phyloP scores from a whole-genome alignment of 768 basidiomycete genomes.

The Plicaturopsis crispa region DNA sequence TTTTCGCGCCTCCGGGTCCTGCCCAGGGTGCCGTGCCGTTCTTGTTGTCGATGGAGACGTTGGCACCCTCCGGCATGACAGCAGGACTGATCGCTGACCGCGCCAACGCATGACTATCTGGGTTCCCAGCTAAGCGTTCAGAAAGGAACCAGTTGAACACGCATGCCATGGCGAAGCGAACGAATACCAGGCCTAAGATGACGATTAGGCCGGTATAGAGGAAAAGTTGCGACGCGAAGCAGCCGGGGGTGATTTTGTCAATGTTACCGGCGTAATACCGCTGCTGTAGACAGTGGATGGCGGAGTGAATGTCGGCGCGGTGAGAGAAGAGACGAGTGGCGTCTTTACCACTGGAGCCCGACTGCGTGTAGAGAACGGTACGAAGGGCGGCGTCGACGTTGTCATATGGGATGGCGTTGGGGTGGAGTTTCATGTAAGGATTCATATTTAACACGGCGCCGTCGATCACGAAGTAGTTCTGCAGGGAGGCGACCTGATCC shows the following conservation, averaged over 20 bases:
- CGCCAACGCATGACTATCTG: conserved; percentile 62
- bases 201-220: conserved; percentile 88
- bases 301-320: conserved; percentile 50
- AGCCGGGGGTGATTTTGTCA: conserved; percentile 94
- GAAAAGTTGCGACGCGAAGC: conserved; percentile 84
- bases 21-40: conserved; percentile 96
- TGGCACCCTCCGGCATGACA: conserved; percentile 95
- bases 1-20: conserved; percentile 39
- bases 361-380: conserved; percentile 45
- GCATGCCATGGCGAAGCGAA: conserved; percentile 94
- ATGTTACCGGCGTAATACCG: conserved; percentile 93
- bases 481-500: conserved; percentile 70
- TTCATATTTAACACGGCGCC: conserved; percentile 91
- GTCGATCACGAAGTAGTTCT: conserved; percentile 82
- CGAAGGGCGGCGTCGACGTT: conserved; percentile 80
- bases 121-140: conserved; percentile 69
- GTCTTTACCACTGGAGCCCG: conserved; percentile 66
- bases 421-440: conserved; percentile 76
- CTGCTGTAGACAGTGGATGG: conserved; percentile 73
- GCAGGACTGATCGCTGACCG: conserved; percentile 88
- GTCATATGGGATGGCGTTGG: conserved; percentile 60
- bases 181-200: conserved; percentile 84
- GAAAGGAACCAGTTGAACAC: conserved; percentile 97
- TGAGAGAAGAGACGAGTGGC: conserved; percentile 84
- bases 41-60: conserved; percentile 84